Evolutionary conservation across 495 filamentous ascomycete genomes (phyloP), one percentile per base, ranked within the genome.

Genomic region (Thermothielavioides terrestris): DNA sequence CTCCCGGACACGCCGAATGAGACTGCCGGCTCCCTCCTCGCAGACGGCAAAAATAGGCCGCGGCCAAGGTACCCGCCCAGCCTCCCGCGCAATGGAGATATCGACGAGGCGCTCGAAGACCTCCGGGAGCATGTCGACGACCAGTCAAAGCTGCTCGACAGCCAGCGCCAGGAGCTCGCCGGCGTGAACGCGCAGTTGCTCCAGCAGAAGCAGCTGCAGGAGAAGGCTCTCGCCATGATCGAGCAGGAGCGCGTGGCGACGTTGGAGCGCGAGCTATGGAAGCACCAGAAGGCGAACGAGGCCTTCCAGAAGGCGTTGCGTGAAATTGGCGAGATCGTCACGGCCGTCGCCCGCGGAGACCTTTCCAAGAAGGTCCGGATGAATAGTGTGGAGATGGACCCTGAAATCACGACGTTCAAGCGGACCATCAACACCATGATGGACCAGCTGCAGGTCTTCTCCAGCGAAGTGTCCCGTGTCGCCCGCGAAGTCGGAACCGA

Each of bases 391-490:
- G 92, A 99, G 68, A 92, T 96, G 86, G 92, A 99, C 76, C 90
- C 92, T 1, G 94, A 99, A 75, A 99, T 99, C 60, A 88, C 87
- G n/a, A 91, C 85, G 4, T 99, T 99, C 78, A 99, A 99, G 73
- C 83, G 87, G 48, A 96, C 90, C 34, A 83, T 88, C 72, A 99
- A 99, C 62, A 94, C 84, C 46, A 99, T 99, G 92, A 94, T 97
- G 79, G 92, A 97, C 63, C 92, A 97, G 70, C 77, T 98, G 46
- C 90, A 96, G 65, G 86, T 92, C 44, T 98, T 98, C 69, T 90
- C 92, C 60, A 91, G 86, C 65, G 90, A 98, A 71, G 92, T 98
- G 57, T 97, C 94, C 50, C 83, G 88, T 58, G 86, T 98, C 55
- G 92, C 92, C 31, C 86, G 88, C 69, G 92, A 97, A 65, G 94